phyloP scores from a whole-genome alignment of 768 basidiomycete species.

The Tricholoma sp. region DNA sequence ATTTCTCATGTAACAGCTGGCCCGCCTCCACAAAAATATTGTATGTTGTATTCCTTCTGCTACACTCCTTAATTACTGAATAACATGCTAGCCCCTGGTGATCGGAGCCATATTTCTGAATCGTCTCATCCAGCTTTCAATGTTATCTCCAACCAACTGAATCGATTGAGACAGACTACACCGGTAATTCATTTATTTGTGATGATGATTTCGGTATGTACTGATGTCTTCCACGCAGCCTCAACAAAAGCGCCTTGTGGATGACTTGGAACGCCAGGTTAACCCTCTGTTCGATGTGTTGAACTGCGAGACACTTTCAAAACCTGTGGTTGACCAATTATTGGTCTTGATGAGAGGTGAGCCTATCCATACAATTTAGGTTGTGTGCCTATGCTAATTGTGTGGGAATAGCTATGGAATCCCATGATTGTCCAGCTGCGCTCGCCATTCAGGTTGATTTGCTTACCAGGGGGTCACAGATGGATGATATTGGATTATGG shows the following conservation, averaged over 20 bases:
- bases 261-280: conserved; percentile 82
- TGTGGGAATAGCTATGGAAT: conserved; percentile 62
- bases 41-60: conserved; percentile 25
- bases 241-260: conserved; percentile 77
- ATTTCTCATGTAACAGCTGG: conserved; percentile 29
- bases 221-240: conserved; percentile 39
- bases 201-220: background rate
- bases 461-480: conserved; percentile 71
- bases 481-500: conserved; percentile 80
- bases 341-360: conserved; percentile 68
- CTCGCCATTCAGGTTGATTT: conserved; percentile 83
- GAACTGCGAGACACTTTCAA: conserved; percentile 83
- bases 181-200: conserved; percentile 49
- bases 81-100: conserved; percentile 65
- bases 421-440: conserved; percentile 73
- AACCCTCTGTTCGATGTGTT: conserved; percentile 87
- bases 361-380: background rate
- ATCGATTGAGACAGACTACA: conserved; percentile 62
- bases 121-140: conserved; percentile 58
- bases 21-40: conserved; percentile 37
- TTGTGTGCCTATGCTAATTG: conserved; percentile 3
- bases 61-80: conserved; percentile 5
- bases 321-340: conserved; percentile 65
- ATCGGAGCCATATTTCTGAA: conserved; percentile 85
- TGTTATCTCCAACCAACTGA: conserved; percentile 58